phyloP scores from a whole-genome alignment of 305 asterid species.

The Fraxinus greggii region DNA sequence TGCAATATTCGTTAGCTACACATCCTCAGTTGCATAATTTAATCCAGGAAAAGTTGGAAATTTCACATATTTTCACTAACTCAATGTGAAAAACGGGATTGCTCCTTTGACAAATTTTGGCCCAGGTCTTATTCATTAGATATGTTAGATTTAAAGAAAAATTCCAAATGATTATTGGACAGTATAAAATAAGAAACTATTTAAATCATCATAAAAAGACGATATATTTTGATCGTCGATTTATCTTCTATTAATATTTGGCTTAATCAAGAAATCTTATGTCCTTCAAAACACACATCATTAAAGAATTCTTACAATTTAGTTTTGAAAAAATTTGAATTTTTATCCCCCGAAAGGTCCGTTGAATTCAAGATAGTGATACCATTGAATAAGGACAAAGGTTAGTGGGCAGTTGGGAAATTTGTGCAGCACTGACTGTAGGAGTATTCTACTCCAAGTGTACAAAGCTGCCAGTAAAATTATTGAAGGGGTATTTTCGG shows the following conservation, averaged over 20 bases:
- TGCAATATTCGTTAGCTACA: not conserved
- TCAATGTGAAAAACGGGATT: not conserved
- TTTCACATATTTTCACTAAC: not conserved
- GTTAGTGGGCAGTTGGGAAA: conserved; percentile 20
- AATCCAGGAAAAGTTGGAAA: not conserved
- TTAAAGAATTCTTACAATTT: not conserved
- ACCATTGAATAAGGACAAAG: conserved; percentile 33
- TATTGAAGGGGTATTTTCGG: not conserved
- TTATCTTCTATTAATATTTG: not conserved
- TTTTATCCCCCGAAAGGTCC: not conserved
- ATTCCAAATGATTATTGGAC: not conserved
- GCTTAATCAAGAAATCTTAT: not conserved
- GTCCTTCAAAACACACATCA: not conserved
- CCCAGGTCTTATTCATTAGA: not conserved
- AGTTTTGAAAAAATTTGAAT: not conserved
- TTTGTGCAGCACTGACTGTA: conserved; percentile 1
- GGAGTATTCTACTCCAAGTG: not conserved
- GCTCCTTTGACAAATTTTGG: not conserved
- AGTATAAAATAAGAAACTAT: not conserved
- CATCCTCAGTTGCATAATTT: not conserved
- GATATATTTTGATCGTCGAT: conserved; percentile 1
- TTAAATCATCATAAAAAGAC: not conserved
- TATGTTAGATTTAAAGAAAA: not conserved
- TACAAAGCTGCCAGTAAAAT: not conserved
- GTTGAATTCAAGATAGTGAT: conserved; percentile 9